Conservation (phyloP, 352 stramenopile genomes). For the Pythium dissotocum region DNA sequence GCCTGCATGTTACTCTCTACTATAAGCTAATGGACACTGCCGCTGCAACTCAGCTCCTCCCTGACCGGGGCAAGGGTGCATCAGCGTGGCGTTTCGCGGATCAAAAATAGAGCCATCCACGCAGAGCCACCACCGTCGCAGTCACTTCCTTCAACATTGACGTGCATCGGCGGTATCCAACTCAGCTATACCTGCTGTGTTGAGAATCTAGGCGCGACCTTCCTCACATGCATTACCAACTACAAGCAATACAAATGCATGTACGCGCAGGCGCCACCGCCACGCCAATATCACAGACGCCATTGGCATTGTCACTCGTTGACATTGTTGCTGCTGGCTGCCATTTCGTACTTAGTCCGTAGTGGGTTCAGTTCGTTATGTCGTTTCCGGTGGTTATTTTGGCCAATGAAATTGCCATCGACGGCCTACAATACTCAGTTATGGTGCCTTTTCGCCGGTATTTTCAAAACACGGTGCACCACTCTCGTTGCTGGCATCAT, state of each 20-base stretch:
- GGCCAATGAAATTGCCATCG: not conserved
- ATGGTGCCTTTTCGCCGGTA: not conserved
- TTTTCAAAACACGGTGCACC: slow-evolving; percentile 6
- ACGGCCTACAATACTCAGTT: not conserved
- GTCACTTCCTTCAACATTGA: not conserved
- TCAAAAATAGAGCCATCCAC: slow-evolving; percentile 6
- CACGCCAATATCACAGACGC: not conserved
- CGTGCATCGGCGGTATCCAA: slow-evolving; percentile 1
- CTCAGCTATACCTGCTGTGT: not conserved
- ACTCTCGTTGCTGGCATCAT: slow-evolving; percentile 3
- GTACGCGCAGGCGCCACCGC: not conserved
- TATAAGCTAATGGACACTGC: not conserved
- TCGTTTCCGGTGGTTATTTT: slow-evolving; percentile 4
- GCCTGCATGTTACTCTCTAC: slow-evolving; percentile 1
- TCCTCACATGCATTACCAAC: too few species aligned
- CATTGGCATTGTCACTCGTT: not conserved
- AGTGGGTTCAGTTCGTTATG: slow-evolving; percentile 13
- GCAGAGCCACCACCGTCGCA: not conserved
- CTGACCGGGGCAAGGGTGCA: not conserved
- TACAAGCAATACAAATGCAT: not conserved
- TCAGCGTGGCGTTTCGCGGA: not conserved
- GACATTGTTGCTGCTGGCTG: not conserved
- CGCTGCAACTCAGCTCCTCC: not conserved
- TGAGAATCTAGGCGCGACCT: too few species aligned
- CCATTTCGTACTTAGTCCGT: not conserved